phyloP scores from a whole-genome alignment of 2,329 filamentous ascomycete genomes.

The Aspergillus intermedius region DNA sequence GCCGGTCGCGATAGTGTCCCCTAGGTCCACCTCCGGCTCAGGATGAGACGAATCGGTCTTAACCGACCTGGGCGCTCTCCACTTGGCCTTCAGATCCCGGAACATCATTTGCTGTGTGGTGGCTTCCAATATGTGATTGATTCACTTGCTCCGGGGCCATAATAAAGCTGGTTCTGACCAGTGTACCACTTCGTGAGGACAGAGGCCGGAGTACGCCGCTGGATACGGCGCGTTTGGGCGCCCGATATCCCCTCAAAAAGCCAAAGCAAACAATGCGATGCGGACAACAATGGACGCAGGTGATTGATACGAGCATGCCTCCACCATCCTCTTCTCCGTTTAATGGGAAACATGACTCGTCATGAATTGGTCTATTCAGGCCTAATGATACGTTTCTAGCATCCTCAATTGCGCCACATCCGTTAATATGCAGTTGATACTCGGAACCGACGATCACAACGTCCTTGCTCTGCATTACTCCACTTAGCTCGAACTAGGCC shows the following conservation, averaged over 20 bases:
- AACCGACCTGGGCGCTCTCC: conserved; percentile 9
- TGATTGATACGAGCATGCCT: no score
- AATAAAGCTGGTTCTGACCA: background rate
- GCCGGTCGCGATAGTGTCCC: conserved; percentile 4
- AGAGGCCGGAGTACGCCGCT: background rate
- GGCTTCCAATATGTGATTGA: background rate
- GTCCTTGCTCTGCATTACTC: conserved; percentile 8
- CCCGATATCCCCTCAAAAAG: no score
- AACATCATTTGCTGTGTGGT: background rate
- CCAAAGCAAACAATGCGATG: no score
- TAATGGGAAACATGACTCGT: background rate
- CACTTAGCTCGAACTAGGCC: conserved; percentile 8
- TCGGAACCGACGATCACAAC: conserved; percentile 5
- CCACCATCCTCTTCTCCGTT: no score
- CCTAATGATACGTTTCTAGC: background rate
- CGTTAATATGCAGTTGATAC: background rate
- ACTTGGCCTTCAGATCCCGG: conserved; percentile 3
- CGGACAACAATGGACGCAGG: no score
- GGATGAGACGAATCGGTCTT: conserved; percentile 15
- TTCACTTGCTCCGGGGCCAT: background rate
- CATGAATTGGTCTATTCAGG: background rate
- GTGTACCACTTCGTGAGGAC: background rate
- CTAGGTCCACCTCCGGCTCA: conserved; percentile 6
- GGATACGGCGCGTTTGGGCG: no score
- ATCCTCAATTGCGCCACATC: background rate